A percentile compares a stretch with the other conserved stretches of the same genome.
These are phyloP conservation scores for Alternaria consortialis DNA, from an alignment of 2,329 filamentous ascomycete species.

Conservation along the genomic window DNA sequence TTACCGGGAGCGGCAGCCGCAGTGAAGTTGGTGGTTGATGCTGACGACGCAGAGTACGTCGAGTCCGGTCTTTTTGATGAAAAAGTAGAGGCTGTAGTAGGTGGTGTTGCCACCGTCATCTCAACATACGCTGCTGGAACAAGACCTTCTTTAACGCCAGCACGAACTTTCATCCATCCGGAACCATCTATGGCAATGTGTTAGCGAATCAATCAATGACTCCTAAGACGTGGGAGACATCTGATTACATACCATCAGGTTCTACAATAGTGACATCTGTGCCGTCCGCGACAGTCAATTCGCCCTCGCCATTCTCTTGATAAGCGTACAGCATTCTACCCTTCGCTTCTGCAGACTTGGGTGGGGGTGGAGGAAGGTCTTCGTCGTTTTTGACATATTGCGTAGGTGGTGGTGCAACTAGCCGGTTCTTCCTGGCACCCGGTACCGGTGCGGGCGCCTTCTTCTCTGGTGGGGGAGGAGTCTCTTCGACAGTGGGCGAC, in stretches of 20 bases:
- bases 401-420: conserved; percentile 86
- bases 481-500: conserved; percentile 62
- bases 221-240: conserved; percentile 26
- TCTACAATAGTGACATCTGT: conserved; percentile 81
- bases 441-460: conserved; percentile 39
- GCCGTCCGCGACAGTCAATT: conserved; percentile 81
- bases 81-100: conserved; percentile 46
- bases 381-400: conserved; percentile 77
- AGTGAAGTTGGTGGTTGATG: conserved; percentile 66
- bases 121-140: conserved; percentile 91
- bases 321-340: conserved; percentile 93
- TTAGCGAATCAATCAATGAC: conserved; percentile 29
- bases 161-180: conserved; percentile 88
- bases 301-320: conserved; percentile 80
- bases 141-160: conserved; percentile 78
- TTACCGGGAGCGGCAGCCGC: conserved; percentile 59
- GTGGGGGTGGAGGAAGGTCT: conserved; percentile 50
- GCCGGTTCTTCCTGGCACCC: conserved; percentile 66
- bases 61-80: conserved; percentile 59
- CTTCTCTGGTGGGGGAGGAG: conserved; percentile 50
- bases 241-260: conserved; percentile 76
- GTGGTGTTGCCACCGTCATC: conserved; percentile 55
- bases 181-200: conserved; percentile 72
- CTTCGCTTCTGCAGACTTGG: conserved; percentile 64
- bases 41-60: conserved; percentile 80